A percentile compares a stretch with the other conserved stretches of the same genome.
These are phyloP conservation scores for Cercospora sojina DNA, from an alignment of 2,329 filamentous ascomycete species.

Conservation along the genomic window DNA sequence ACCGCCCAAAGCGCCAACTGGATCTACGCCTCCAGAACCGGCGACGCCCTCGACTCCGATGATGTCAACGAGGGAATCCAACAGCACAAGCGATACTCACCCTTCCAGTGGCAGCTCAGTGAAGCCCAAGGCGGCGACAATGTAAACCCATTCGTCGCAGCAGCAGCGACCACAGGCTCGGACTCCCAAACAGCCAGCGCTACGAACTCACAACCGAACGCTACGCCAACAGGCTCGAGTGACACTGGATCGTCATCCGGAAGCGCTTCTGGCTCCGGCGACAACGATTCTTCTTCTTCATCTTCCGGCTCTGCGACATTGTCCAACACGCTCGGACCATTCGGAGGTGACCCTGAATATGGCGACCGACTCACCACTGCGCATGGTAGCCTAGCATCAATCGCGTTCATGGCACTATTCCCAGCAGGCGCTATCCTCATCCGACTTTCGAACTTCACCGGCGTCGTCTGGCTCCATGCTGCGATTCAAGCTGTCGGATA, in stretches of 20 bases:
- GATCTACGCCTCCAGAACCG: constrained; percentile 52
- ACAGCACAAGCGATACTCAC: constrained; percentile 46
- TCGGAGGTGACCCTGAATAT: constrained; percentile 32
- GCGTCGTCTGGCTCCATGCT: constrained; percentile 48
- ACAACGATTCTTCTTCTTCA: background rate
- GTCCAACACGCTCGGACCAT: constrained; percentile 16
- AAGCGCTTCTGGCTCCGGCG: constrained; percentile 9
- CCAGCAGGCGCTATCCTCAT: constrained; percentile 48
- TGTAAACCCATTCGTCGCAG: constrained; percentile 45
- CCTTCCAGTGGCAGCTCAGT: constrained; percentile 50
- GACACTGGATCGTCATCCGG: constrained; percentile 21
- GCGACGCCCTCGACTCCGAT: constrained; percentile 50
- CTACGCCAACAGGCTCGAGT: background rate
- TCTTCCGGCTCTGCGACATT: constrained; percentile 16
- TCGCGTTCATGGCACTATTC: constrained; percentile 50
- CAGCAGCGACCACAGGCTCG: background rate
- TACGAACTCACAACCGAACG: constrained; percentile 6
- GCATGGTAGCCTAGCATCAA: constrained; percentile 45
- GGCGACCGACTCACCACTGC: constrained; percentile 37
- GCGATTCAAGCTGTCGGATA: constrained; percentile 52
- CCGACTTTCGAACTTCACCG: constrained; percentile 46
- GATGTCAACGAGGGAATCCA: constrained; percentile 45
- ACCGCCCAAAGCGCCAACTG: constrained; percentile 45
- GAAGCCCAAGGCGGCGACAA: constrained; percentile 52
- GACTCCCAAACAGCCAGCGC: constrained; percentile 12